Base-by-base conservation (phyloP, 2,329 filamentous ascomycete genomes). In the Fusarium proliferatum region DNA sequence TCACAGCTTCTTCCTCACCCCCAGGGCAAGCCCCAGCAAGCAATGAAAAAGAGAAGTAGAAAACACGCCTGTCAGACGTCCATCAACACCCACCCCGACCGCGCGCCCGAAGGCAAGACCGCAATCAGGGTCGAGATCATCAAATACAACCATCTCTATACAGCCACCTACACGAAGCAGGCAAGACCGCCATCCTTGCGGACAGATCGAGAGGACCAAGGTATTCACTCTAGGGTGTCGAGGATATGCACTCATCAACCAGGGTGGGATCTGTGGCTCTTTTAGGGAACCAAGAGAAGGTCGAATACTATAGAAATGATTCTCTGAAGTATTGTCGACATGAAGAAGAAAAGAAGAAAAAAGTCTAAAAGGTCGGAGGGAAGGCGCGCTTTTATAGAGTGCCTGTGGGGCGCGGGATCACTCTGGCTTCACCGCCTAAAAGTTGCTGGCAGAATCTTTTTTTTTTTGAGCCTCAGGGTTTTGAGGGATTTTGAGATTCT, bases 221-320 rank as follows among this genome's bases (percentile, higher is more conserved):
- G 74, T 77, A 77, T 77, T 77, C 76, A 77, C 76, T 77, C 76
- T 77, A 75, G 76, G 76, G 92, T 86, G 88, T 88, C 91, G 94
- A 94, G 93, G 94, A 94, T 92, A 89, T 93, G 80, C 80, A 85
- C 43, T 77, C 76, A 77, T 77, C 76, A 77, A 77, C 76, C 76
- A 77, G 76, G 75, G 91, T 96, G 90, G 91, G 91, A 90, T 94
- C 92, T 96, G 93, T 94, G 90, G 93, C 95, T 97, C 88, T 88
- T 93, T 89, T 95, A 89, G 90, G 91, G 90, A 96, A 92, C 91
- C 94, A 92, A 96, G 93, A 94, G 91, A 89, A 88, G 89, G 93
- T 95, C 91, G 91, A 94, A 89, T 92, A 95, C 94, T 97, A 95
- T 95, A 97, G 93, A 97, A 97, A 94, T 94, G 94, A 96, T 96